These are phyloP conservation scores for Skeletonema tropicum DNA, from an alignment of 108 stramenopile species.

Conservation along the genomic window DNA sequence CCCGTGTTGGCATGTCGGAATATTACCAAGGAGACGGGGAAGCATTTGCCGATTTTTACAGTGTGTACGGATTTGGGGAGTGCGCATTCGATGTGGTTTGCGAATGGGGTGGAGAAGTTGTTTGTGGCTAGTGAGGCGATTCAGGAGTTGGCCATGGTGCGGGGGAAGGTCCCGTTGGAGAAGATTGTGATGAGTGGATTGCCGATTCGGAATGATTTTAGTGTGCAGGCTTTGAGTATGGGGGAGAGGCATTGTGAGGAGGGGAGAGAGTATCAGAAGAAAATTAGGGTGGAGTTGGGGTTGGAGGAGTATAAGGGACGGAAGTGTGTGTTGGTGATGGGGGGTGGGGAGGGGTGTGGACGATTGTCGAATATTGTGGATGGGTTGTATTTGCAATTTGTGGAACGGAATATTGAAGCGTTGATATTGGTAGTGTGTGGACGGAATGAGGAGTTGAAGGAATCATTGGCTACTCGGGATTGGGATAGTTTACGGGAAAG, in stretches of 20 bases:
- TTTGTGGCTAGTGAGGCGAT: slow-evolving; percentile 90
- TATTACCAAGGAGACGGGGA: slow-evolving; percentile 79
- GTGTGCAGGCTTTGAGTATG: slow-evolving; percentile 65
- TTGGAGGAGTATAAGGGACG: slow-evolving; percentile 40
- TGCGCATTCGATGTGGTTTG: slow-evolving; percentile 95
- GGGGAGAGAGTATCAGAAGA: slow-evolving; percentile 62
- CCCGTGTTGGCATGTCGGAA: slow-evolving; percentile 84
- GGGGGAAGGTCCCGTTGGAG: slow-evolving; percentile 80
- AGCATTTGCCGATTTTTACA: slow-evolving; percentile 89
- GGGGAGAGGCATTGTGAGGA: slow-evolving; percentile 69
- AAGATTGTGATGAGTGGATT: slow-evolving; percentile 90
- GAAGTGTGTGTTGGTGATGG: slow-evolving; percentile 72
- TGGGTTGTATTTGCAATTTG: slow-evolving; percentile 70
- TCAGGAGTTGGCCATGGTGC: slow-evolving; percentile 64
- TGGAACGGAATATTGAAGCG: slow-evolving; percentile 67
- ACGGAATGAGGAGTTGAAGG: slow-evolving; percentile 66
- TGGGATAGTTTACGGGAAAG: slow-evolving; percentile 59
- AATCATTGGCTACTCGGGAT: slow-evolving; percentile 55
- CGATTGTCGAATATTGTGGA: slow-evolving; percentile 88
- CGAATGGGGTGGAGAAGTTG: slow-evolving; percentile 86
- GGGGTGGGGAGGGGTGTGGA: slow-evolving; percentile 96
- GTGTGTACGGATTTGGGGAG: slow-evolving; percentile 96
- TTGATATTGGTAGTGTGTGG: slow-evolving; percentile 95
- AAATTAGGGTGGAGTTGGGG: slow-evolving; percentile 50
- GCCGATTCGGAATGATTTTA: slow-evolving; percentile 94